Evolutionary conservation across 257 asterid genomes (phyloP).

Genomic region (Solanum dulcamara): DNA sequence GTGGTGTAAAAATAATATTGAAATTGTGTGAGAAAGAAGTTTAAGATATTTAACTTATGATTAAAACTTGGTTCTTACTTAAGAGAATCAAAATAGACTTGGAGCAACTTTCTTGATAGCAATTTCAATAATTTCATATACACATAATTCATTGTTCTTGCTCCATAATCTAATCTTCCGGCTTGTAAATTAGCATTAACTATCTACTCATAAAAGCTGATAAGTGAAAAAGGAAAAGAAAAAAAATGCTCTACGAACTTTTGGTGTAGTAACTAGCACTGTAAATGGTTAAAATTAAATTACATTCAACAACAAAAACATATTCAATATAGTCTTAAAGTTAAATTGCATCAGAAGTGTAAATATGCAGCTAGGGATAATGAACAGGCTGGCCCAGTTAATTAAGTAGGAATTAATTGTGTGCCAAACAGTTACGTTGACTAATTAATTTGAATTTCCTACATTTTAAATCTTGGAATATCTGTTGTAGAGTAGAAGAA

Average conservation of each 20-base stretch:
- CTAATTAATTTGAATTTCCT: neutral
- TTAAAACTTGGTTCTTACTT: neutral
- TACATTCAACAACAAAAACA: too few relatives aligned
- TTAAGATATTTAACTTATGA: neutral
- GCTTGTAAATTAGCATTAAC: neutral
- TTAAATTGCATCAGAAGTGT: too few relatives aligned
- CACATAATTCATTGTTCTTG: neutral
- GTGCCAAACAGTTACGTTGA: neutral
- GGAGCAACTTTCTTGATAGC: neutral
- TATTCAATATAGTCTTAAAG: too few relatives aligned
- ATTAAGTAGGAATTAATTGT: neutral
- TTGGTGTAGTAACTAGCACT: neutral
- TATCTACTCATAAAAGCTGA: neutral
- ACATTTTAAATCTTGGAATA: neutral
- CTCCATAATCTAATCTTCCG: neutral
- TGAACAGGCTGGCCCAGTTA: neutral
- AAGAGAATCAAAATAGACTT: neutral
- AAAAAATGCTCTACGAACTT: neutral
- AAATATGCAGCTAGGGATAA: too few relatives aligned
- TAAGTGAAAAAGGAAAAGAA: neutral
- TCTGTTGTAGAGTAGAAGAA: neutral
- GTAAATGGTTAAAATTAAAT: neutral
- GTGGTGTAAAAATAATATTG: neutral
- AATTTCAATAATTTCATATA: neutral
- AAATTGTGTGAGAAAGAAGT: neutral